phyloP scores from a whole-genome alignment of 148 eudicot species.

The Cornus kousa region DNA sequence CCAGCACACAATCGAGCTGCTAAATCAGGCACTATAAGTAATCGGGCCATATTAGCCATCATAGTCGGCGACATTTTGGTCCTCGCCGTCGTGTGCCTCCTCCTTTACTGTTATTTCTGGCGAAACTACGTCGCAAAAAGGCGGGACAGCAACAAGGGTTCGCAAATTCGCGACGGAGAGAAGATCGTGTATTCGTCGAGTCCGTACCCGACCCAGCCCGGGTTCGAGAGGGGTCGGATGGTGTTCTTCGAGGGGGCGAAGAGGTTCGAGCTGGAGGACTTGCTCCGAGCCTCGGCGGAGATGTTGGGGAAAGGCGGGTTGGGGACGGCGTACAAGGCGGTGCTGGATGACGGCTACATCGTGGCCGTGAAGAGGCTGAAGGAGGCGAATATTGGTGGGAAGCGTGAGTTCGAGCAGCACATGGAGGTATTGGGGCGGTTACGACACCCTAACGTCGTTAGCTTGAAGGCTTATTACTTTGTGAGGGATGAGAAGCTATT shows the following conservation, averaged over 20 bases:
- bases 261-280: slow-evolving; percentile 87
- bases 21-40: slow-evolving; percentile 30
- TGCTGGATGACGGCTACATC: slow-evolving; percentile 70
- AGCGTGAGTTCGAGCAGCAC: slow-evolving; percentile 69
- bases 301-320: slow-evolving; percentile 87
- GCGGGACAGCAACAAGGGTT: slow-evolving; percentile 1
- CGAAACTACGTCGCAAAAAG: slow-evolving; percentile 16
- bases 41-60: slow-evolving; percentile 46
- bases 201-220: slow-evolving; percentile 42
- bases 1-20: background rate
- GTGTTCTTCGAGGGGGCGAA: slow-evolving; percentile 72
- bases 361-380: slow-evolving; percentile 89
- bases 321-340: slow-evolving; percentile 94
- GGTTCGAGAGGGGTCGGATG: slow-evolving; percentile 59
- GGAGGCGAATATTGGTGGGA: slow-evolving; percentile 40
- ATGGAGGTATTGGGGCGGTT: slow-evolving; percentile 83
- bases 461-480: slow-evolving; percentile 76
- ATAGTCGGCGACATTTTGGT: slow-evolving; percentile 66
- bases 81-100: slow-evolving; percentile 32
- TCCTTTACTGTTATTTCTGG: slow-evolving; percentile 67
- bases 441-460: slow-evolving; percentile 58
- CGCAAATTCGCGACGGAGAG: slow-evolving; percentile 42
- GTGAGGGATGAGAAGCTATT: slow-evolving; percentile 86
- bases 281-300: slow-evolving; percentile 87
- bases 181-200: slow-evolving; percentile 69